Evolutionary conservation across 345 rosid genomes (phyloP).

Genomic region (Heritiera fomes): DNA sequence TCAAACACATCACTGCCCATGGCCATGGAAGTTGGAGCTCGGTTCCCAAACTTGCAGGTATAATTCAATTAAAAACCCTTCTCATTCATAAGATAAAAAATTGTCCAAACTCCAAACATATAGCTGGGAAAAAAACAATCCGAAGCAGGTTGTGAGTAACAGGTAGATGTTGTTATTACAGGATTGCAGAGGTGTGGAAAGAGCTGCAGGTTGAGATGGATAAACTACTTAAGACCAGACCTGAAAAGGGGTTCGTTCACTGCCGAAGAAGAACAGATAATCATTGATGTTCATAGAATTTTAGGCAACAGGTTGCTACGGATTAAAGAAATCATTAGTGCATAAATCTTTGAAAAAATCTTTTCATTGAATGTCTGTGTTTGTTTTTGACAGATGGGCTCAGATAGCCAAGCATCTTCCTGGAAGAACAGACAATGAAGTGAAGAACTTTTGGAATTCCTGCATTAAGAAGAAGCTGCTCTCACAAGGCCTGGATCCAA

Average conservation of each 20-base stretch:
- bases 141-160: too few species aligned
- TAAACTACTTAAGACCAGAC: slow-evolving; percentile 60
- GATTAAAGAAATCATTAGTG: neutral
- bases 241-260: slow-evolving; percentile 53
- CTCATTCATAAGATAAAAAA: too few species aligned
- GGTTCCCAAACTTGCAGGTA: slow-evolving; percentile 75
- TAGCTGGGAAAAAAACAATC: neutral
- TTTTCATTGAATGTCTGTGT: neutral
- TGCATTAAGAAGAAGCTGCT: slow-evolving; percentile 68
- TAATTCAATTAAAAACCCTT: neutral
- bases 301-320: slow-evolving; percentile 44
- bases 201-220: slow-evolving; percentile 68
- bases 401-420: slow-evolving; percentile 71
- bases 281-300: slow-evolving; percentile 61
- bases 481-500: slow-evolving; percentile 59
- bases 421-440: slow-evolving; percentile 78
- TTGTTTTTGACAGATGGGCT: slow-evolving; percentile 42
- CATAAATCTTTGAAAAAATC: neutral
- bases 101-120: neutral
- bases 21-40: slow-evolving; percentile 85
- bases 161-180: slow-evolving; percentile 7
- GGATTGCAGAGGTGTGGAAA: slow-evolving; percentile 68
- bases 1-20: slow-evolving; percentile 47
- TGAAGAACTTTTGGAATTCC: slow-evolving; percentile 81
- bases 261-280: slow-evolving; percentile 54